Evolutionary conservation across 768 basidiomycete genomes (phyloP).

Genomic region (Collybiopsis confluens): DNA sequence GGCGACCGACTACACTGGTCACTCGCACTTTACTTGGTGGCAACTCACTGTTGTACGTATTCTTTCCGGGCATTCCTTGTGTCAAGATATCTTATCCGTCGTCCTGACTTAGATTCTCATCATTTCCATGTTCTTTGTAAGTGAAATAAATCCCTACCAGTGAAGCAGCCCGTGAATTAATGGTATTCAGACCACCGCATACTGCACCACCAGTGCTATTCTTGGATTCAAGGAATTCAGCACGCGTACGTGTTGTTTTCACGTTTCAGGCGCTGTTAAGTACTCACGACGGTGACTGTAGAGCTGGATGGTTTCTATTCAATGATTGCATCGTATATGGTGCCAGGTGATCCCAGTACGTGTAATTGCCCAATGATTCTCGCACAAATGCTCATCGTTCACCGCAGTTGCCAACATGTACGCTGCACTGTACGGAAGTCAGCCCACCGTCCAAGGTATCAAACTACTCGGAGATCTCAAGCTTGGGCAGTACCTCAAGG

Average conservation of each 20-base stretch:
- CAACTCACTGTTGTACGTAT: constrained; percentile 17
- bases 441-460: constrained; percentile 31
- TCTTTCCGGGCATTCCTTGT: neutral
- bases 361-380: neutral
- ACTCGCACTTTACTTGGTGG: constrained; percentile 22
- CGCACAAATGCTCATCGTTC: constrained; percentile 12
- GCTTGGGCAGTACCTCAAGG: constrained; percentile 29
- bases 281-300: no score
- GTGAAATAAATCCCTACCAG: neutral
- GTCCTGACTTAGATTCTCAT: constrained; percentile 13
- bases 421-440: constrained; percentile 20
- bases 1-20: constrained; percentile 23
- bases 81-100: constrained; percentile 17
- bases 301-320: constrained; percentile 7
- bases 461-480: constrained; percentile 43
- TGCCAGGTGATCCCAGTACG: constrained; percentile 23
- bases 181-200: neutral
- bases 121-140: constrained; percentile 18
- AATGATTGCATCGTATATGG: constrained; percentile 23
- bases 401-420: constrained; percentile 33
- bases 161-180: no score
- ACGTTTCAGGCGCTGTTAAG: no score
- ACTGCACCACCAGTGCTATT: constrained; percentile 12
- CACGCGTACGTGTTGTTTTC: no score
- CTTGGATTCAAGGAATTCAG: constrained; percentile 12